Evolutionary conservation across 768 basidiomycete species (phyloP), one percentile per base, ranked within the genome.

Genomic region (Mycena albidolilacea): DNA sequence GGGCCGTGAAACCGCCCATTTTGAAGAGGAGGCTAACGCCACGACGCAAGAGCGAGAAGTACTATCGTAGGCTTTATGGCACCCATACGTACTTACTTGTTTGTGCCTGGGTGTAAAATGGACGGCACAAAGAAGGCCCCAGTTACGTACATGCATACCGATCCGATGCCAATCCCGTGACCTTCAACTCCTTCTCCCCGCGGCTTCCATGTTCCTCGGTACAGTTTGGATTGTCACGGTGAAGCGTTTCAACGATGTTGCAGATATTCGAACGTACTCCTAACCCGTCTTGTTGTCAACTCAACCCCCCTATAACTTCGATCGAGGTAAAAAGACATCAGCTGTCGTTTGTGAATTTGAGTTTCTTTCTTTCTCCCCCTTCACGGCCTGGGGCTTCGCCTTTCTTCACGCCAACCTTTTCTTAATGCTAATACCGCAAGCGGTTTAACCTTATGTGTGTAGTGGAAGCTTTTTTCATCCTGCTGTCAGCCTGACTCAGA

Each of bases 371-470:
- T 14, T 30, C 7, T 15, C 46, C 21, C 52, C 50, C 50, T 21
- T 64, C 2, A 1, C 62, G 60, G 21, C 46, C 68, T 48, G 59
- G 30, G 38, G 23, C 23, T 43, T 9, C 15, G 17, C 9, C 35
- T 44, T 54, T 39, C 43, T 61, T 35, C 30, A 61, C 41, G 5
- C 60, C 39, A 0, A 9, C 46, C 54, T 17, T 62, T 52, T 23
- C 23, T 23, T 44, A n/a, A 63, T 69, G 50, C 30, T 30, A 30
- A 57, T 35, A 55, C 50, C 52, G 61, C 61, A 21, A 63, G 68
- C 61, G 68, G 68, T 57, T 35, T 63, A 38, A 63, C 8, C 41
- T 10, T 43, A 30, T 48, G 61, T 69, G 43, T 12, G 61, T 63
- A n/a, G n/a, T 35, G n/a, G 37, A 48, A 2, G 4, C 35, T 21